A percentile compares a stretch with the other conserved stretches of the same genome.
Evolutionary conservation across 306 rosid genomes (phyloP).

Genomic region (Cyamopsis tetragonoloba): DNA sequence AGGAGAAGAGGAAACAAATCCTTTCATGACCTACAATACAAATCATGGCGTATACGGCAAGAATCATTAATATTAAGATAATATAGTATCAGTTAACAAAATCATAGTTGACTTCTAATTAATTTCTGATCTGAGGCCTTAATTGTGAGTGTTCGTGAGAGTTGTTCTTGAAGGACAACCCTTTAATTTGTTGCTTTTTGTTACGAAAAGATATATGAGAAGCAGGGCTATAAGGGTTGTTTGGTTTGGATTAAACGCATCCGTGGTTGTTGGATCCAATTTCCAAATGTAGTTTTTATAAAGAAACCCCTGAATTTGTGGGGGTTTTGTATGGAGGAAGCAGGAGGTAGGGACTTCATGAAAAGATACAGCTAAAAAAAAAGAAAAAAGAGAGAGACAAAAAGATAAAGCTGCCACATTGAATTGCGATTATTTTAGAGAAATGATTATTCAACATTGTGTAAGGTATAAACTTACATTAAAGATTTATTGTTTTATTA

Average conservation of each 20-base stretch:
- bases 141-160: neutral
- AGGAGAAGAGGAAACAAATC: constrained; percentile 17
- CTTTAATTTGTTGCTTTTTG: neutral
- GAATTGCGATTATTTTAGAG: constrained; percentile 1
- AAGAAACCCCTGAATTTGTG: neutral
- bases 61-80: neutral
- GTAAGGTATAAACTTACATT: no score
- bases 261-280: neutral
- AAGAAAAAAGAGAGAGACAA: no score
- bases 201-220: no score
- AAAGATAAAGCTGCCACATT: neutral
- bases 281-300: no score
- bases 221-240: neutral
- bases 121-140: no score
- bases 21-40: neutral
- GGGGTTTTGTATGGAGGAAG: neutral
- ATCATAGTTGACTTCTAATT: constrained; percentile 5
- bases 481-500: no score
- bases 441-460: neutral
- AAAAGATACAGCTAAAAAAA: constrained; percentile 7
- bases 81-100: neutral
- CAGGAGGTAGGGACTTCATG: neutral
- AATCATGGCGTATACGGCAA: constrained; percentile 39
- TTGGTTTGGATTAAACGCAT: neutral
- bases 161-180: neutral